These are phyloP conservation scores for Leccinum uliginosum DNA, from an alignment of 768 basidiomycete species.

Conservation along the genomic window DNA sequence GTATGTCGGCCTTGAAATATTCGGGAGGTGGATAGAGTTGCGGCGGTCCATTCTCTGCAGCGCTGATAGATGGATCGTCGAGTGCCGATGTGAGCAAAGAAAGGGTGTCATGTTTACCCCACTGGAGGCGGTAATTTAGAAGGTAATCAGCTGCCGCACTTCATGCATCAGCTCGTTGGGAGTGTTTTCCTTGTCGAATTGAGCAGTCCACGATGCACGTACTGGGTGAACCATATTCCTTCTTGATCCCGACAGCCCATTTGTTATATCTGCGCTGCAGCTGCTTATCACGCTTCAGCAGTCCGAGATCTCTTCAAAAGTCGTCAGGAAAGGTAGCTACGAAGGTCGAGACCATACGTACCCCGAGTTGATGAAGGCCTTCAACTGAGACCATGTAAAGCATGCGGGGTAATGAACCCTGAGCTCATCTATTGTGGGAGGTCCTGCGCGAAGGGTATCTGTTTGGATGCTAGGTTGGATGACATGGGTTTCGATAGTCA, in stretches of 20 bases:
- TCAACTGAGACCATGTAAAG: conserved; percentile 74
- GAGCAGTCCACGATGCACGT: conserved; percentile 16
- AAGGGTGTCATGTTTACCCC: conserved; percentile 66
- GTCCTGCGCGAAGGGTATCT: conserved; percentile 50
- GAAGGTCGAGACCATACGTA: conserved; percentile 26
- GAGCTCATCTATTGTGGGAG: conserved; percentile 66
- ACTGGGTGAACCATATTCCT: conserved; percentile 66
- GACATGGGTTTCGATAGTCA: conserved; percentile 16
- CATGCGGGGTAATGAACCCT: conserved; percentile 64
- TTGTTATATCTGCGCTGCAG: conserved; percentile 65
- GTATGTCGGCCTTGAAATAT: conserved; percentile 66
- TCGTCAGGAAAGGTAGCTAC: neutral
- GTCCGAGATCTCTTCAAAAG: conserved; percentile 64
- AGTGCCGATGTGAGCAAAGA: conserved; percentile 56
- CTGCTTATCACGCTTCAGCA: conserved; percentile 67
- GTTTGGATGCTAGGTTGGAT: neutral
- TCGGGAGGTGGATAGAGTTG: conserved; percentile 29
- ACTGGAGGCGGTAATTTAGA: conserved; percentile 62
- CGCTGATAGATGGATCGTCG: conserved; percentile 31
- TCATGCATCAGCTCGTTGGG: neutral
- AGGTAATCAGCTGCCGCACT: conserved; percentile 60
- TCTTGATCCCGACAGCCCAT: conserved; percentile 53
- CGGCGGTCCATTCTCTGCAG: neutral
- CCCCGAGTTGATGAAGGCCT: conserved; percentile 78
- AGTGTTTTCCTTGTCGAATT: neutral